phyloP scores from a whole-genome alignment of 106 monocot species.

The Dendrobium nobile region DNA sequence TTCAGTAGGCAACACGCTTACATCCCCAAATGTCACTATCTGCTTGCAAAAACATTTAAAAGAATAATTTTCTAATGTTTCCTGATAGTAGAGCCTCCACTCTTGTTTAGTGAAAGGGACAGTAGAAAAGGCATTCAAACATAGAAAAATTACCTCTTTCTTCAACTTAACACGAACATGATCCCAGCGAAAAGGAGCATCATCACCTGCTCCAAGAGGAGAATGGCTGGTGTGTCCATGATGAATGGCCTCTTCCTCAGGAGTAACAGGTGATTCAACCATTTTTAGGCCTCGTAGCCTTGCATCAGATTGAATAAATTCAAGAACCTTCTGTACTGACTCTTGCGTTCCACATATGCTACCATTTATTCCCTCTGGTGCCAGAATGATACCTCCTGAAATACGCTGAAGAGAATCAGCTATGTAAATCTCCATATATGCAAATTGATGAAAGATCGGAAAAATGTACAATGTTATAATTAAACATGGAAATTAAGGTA shows the following conservation, averaged over 20 bases:
- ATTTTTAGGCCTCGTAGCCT: constrained; percentile 66
- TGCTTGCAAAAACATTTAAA: constrained; percentile 14
- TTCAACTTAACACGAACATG: constrained; percentile 97
- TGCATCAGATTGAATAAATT: constrained; percentile 71
- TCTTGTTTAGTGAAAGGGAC: not conserved
- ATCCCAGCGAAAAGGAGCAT: constrained; percentile 98
- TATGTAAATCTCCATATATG: constrained; percentile 16
- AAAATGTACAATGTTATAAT: constrained; percentile 1
- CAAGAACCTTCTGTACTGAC: constrained; percentile 70
- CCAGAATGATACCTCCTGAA: constrained; percentile 98
- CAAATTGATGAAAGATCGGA: not conserved
- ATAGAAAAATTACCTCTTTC: constrained; percentile 56
- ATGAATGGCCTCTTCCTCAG: constrained; percentile 94
- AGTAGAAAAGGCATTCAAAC: not conserved
- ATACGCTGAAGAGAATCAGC: constrained; percentile 83
- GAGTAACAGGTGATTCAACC: constrained; percentile 85
- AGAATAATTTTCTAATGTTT: not conserved
- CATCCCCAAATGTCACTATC: constrained; percentile 96
- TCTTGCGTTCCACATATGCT: constrained; percentile 83
- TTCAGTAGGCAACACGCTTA: constrained; percentile 72
- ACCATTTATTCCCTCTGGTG: constrained; percentile 97
- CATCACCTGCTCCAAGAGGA: constrained; percentile 94
- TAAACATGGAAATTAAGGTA: not conserved
- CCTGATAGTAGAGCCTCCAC: not conserved
- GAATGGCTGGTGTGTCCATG: constrained; percentile 85